Conservation (phyloP, 2,329 filamentous ascomycete genomes). For the Neurospora crassa region DNA sequence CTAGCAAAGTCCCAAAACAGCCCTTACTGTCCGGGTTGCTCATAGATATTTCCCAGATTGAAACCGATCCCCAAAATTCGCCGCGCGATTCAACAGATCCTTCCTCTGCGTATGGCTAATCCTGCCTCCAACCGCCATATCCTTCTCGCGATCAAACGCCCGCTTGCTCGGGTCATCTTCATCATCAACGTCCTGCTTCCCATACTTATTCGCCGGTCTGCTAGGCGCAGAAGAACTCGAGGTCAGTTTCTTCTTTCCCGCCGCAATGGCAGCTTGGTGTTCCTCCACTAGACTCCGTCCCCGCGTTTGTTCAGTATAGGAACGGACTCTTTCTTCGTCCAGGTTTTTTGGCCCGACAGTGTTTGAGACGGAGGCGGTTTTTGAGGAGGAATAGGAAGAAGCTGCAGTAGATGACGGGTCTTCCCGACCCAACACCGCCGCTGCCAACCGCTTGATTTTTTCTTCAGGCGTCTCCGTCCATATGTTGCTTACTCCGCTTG, state of each 20-base stretch:
- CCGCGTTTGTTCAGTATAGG: constrained; percentile 43
- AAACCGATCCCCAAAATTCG: constrained; percentile 75
- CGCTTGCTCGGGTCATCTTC: constrained; percentile 88
- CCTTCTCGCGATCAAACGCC: constrained; percentile 85
- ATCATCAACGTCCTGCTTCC: constrained; percentile 31
- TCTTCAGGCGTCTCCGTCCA: constrained; percentile 92
- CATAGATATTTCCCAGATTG: constrained; percentile 60
- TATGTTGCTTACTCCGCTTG: constrained; percentile 51
- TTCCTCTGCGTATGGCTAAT: constrained; percentile 65
- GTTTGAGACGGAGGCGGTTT: constrained; percentile 25
- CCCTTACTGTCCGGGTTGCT: constrained; percentile 2
- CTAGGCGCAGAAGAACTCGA: neutral
- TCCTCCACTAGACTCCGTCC: constrained; percentile 51
- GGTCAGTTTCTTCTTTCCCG: constrained; percentile 9
- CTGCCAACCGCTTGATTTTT: constrained; percentile 69
- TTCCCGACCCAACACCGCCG: constrained; percentile 70
- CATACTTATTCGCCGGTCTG: constrained; percentile 7
- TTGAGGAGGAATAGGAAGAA: constrained; percentile 4
- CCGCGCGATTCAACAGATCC: constrained; percentile 70
- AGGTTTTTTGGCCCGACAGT: constrained; percentile 39
- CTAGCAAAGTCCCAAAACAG: neutral
- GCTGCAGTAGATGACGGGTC: constrained; percentile 21
- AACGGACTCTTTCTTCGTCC: constrained; percentile 35
- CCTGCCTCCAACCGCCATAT: constrained; percentile 69
- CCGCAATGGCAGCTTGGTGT: constrained; percentile 31